Evolutionary conservation across 306 rosid species (phyloP).

Genomic region (Lupinus albus): DNA sequence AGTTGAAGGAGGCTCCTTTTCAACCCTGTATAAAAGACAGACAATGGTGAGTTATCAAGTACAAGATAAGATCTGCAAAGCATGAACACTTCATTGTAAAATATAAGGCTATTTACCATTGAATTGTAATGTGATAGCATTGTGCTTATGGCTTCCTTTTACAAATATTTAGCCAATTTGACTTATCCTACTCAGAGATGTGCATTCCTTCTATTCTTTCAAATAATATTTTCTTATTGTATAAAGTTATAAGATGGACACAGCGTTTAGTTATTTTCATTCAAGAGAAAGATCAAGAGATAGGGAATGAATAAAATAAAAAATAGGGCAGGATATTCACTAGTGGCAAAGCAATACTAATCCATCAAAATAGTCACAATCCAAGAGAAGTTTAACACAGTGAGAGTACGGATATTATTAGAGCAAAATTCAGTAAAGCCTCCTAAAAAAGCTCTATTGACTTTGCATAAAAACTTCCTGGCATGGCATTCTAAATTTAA

Average conservation of each 20-base stretch:
- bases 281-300: not conserved
- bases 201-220: conserved; percentile 8
- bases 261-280: not conserved
- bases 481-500: conserved; percentile 5
- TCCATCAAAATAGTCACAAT: not conserved
- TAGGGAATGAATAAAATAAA: not conserved
- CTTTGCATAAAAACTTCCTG: conserved; percentile 1
- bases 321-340: not conserved
- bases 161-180: not conserved
- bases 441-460: not conserved
- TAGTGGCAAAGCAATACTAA: not conserved
- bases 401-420: not conserved
- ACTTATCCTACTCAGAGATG: conserved; percentile 7
- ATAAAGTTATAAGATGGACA: not conserved
- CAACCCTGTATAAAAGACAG: conserved; percentile 47
- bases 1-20: conserved; percentile 76
- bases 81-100: no score
- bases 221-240: not conserved
- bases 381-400: not conserved
- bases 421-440: conserved; percentile 4
- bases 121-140: not conserved
- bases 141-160: not conserved
- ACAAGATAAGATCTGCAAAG: conserved; percentile 26
- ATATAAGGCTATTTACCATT: not conserved
- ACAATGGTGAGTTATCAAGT: conserved; percentile 26